Conservation (phyloP, 2,329 filamentous ascomycete genomes). For the Calonectria pseudoturangicola region DNA sequence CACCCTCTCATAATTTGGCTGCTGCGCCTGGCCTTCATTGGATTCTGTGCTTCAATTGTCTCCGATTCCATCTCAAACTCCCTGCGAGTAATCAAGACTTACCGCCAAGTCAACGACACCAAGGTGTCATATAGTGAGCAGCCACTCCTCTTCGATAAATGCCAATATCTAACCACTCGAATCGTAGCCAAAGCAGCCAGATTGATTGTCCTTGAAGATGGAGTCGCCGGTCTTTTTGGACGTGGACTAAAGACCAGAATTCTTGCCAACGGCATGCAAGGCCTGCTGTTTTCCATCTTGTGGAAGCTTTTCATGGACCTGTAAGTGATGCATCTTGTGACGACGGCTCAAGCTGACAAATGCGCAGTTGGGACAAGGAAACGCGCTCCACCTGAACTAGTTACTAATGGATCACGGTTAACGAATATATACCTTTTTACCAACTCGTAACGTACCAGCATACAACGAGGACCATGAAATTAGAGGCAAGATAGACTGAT, state of each 20-base stretch:
- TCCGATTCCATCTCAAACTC: constrained; percentile 69
- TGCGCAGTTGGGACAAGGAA: constrained; percentile 26
- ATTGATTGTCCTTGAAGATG: constrained; percentile 63
- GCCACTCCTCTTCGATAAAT: fast-evolving
- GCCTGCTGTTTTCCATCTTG: constrained; percentile 67
- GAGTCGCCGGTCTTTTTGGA: constrained; percentile 64
- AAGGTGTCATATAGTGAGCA: constrained; percentile 66
- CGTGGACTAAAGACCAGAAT: constrained; percentile 69
- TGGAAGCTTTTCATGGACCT: constrained; percentile 70
- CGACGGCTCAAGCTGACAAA: not conserved
- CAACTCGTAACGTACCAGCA: not conserved
- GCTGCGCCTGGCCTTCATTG: constrained; percentile 61
- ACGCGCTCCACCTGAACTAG: not conserved
- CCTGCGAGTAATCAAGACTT: constrained; percentile 68
- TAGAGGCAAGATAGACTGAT: not conserved
- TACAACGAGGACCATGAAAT: not conserved
- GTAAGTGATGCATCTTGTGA: constrained; percentile 57
- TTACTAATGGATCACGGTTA: not conserved
- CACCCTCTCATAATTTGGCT: constrained; percentile 64
- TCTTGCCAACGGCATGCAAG: constrained; percentile 68
- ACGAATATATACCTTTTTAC: not conserved
- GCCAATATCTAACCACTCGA: not conserved
- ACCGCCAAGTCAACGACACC: constrained; percentile 69
- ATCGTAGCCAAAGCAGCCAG: constrained; percentile 64
- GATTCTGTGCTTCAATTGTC: constrained; percentile 65